phyloP scores from a whole-genome alignment of 805 yeast genomes.

The Kockiozyma suomiensis region DNA sequence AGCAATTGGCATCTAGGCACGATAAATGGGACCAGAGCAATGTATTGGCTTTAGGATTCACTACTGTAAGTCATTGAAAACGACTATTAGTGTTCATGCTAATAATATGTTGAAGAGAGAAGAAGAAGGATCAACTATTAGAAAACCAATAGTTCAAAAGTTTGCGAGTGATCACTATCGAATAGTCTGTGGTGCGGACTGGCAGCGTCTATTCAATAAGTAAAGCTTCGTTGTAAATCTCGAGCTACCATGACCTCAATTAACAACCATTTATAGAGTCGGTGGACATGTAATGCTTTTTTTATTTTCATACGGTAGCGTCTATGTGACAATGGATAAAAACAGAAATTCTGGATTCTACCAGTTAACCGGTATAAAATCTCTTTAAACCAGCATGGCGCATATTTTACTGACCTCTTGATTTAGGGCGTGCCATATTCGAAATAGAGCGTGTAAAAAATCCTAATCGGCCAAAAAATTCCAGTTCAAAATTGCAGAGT shows the following conservation, averaged over 20 bases:
- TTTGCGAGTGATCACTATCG: conserved; percentile 21
- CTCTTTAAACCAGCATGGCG: neutral
- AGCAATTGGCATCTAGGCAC: neutral
- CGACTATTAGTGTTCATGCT: neutral
- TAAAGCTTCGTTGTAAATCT: neutral
- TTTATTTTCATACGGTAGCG: neutral
- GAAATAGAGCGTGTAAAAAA: neutral
- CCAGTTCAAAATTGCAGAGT: neutral
- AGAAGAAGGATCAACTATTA: conserved; percentile 20
- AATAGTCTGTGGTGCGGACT: conserved; percentile 7
- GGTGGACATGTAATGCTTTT: conserved; percentile 17
- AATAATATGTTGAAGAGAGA: neutral
- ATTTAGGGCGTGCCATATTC: neutral
- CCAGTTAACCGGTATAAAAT: conserved; percentile 18
- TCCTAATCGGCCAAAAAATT: neutral
- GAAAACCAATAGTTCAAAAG: conserved; percentile 12
- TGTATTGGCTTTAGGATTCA: conserved; percentile 11
- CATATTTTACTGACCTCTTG: neutral
- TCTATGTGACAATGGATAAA: conserved; percentile 3
- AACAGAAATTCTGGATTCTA: neutral
- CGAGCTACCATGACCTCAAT: too few species aligned
- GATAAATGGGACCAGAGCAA: neutral
- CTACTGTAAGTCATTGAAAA: neutral
- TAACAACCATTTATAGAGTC: conserved; percentile 3
- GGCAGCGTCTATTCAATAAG: conserved; percentile 24